These are phyloP conservation scores for Hansenula lynferdii DNA, from an alignment of 1,139 yeast genomes.

Conservation along the genomic window DNA sequence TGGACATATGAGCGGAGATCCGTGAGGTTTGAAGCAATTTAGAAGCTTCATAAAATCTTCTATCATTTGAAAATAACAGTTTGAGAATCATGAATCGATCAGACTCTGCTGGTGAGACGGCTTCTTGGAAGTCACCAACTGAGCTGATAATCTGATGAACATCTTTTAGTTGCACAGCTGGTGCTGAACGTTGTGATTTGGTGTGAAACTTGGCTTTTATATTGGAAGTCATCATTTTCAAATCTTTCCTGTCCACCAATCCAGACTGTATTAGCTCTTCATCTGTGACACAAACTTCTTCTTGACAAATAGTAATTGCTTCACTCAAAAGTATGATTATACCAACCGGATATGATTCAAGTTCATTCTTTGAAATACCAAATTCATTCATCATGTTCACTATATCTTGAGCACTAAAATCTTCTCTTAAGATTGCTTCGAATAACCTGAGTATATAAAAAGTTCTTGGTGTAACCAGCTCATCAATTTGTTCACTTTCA, in stretches of 20 bases:
- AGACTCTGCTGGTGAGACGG: slow-evolving; percentile 52
- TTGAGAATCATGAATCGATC: slow-evolving; percentile 64
- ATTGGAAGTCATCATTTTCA: slow-evolving; percentile 43
- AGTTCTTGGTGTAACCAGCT: slow-evolving; percentile 59
- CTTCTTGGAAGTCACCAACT: slow-evolving; percentile 44
- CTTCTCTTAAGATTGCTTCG: slow-evolving; percentile 55
- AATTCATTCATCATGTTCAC: slow-evolving; percentile 56
- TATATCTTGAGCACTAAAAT: slow-evolving; percentile 46
- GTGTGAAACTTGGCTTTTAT: no score
- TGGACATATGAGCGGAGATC: slow-evolving; percentile 44
- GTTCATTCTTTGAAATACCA: slow-evolving; percentile 43
- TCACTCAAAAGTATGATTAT: slow-evolving; percentile 62
- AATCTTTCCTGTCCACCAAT: slow-evolving; percentile 65
- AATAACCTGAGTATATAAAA: slow-evolving; percentile 52
- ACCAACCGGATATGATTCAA: slow-evolving; percentile 75
- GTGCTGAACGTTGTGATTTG: no score
- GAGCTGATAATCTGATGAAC: slow-evolving; percentile 43
- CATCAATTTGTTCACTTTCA: slow-evolving; percentile 59
- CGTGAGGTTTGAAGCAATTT: slow-evolving; percentile 57
- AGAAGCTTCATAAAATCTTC: slow-evolving; percentile 73
- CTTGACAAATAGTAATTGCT: slow-evolving; percentile 53
- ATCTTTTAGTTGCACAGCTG: slow-evolving; percentile 30
- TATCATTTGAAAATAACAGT: slow-evolving; percentile 69
- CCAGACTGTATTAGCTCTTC: slow-evolving; percentile 35
- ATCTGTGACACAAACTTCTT: slow-evolving; percentile 42